Base-by-base conservation (phyloP, 2,329 filamentous ascomycete genomes). In the Trichoderma koningiopsis region DNA sequence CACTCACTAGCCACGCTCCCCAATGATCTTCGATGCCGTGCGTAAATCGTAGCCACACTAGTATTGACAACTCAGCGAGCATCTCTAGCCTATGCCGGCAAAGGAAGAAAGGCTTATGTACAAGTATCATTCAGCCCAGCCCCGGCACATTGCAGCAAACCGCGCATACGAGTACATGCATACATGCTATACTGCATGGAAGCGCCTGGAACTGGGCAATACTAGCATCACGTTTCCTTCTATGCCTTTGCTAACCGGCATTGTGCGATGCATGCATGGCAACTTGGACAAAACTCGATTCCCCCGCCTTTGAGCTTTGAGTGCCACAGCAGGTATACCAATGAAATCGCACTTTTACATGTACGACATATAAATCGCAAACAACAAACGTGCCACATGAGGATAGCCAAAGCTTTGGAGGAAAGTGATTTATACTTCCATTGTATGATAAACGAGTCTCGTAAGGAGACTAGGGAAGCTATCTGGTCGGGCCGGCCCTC, bases 401-500 rank as follows among this genome's bases (percentile, higher is more conserved):
- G 27, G 19, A 35, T 5, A 5, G 5, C 14, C 19, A 56, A 40
- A 31, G 8, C 5, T 6, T 37, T 58, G 53, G 63, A 52, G 61
- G 33, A 35, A 47, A 61, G 47, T 60, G 65, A 35, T 43, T 24
- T 24, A 49, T 53, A 61, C 57, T 68, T 68, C 65, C 65, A 68
- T 61, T 60, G 24, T 35, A 68, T 49, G 57, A 43, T 27, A 61
- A 37, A 16, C 6, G 24, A 68, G 43, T 47, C 65, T 47, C 57
- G 24, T 27, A 24, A 56, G 4, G 65, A 55, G 57, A 47, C 57
- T 19, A 31, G 49, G 56, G 57, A 68, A 68, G 56, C 57, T 61
- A 68, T 68, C 57, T 68, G 57, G 57, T 59, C 1, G 14, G 24
- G 57, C 49, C 57, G 61, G 43, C 37, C 65, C 65, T 68, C 65